These are phyloP conservation scores for Neltuma alba DNA, from an alignment of 306 rosid genomes.

Conservation along the genomic window DNA sequence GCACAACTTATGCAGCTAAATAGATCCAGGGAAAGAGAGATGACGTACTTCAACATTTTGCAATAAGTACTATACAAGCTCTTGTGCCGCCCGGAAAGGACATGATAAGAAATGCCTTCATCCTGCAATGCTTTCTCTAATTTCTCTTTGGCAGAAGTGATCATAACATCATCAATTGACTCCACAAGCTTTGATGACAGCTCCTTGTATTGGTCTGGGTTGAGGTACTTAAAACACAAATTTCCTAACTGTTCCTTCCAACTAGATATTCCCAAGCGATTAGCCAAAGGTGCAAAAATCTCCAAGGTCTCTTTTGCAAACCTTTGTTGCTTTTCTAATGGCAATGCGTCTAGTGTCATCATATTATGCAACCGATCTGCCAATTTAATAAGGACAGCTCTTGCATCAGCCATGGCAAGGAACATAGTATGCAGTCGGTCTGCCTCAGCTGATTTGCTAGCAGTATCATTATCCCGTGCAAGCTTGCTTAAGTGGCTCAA, in stretches of 20 bases:
- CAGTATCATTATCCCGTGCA: constrained; percentile 89
- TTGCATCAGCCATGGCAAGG: constrained; percentile 98
- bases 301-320: constrained; percentile 98
- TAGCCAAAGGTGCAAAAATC: constrained; percentile 95
- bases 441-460: constrained; percentile 80
- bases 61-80: constrained; percentile 85
- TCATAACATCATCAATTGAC: constrained; percentile 79
- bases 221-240: constrained; percentile 85
- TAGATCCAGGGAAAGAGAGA: constrained; percentile 21
- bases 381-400: constrained; percentile 93
- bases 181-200: constrained; percentile 79
- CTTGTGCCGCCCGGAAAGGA: constrained; percentile 84
- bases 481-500: constrained; percentile 94
- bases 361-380: constrained; percentile 96
- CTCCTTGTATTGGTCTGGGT: constrained; percentile 70
- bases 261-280: constrained; percentile 85
- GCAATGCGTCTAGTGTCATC: constrained; percentile 86
- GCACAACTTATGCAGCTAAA: constrained; percentile 2
- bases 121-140: constrained; percentile 70
- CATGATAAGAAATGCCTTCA: constrained; percentile 76
- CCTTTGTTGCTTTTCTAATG: constrained; percentile 73
- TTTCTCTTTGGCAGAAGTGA: constrained; percentile 65
- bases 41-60: constrained; percentile 86
- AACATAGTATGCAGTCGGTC: constrained; percentile 98
- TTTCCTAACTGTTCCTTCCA: constrained; percentile 95